Evolutionary conservation across 2,329 filamentous ascomycete species (phyloP).

Genomic region (Xylaria sp.): DNA sequence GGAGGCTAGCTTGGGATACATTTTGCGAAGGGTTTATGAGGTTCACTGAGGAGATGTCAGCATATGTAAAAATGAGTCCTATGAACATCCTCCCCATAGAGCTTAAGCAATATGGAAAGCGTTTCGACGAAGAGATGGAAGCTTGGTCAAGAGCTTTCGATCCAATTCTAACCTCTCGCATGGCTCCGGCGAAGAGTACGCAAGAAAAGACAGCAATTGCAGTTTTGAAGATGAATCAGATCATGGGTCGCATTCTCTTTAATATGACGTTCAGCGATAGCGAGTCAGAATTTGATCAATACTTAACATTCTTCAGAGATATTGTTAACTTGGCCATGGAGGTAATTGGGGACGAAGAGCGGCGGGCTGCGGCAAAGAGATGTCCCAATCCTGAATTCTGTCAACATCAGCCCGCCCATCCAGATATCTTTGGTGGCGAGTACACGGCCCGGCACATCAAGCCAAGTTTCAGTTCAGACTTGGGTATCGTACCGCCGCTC

Average conservation of each 20-base stretch:
- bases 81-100: conserved; percentile 64
- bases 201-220: conserved; percentile 70
- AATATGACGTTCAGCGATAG: conserved; percentile 69
- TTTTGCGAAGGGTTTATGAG: conserved; percentile 67
- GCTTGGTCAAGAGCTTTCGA: conserved; percentile 69
- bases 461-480: conserved; percentile 71
- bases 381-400: conserved; percentile 60
- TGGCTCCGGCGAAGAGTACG: conserved; percentile 59
- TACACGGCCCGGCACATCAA: conserved; percentile 65
- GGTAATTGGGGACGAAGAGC: conserved; percentile 69
- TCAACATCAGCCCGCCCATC: conserved; percentile 54
- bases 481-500: conserved; percentile 72
- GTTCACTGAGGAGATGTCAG: conserved; percentile 67
- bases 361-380: conserved; percentile 58
- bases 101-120: conserved; percentile 60
- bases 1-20: conserved; percentile 66
- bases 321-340: conserved; percentile 70
- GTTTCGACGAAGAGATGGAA: conserved; percentile 63
- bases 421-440: conserved; percentile 56
- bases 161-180: conserved; percentile 62
- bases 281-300: conserved; percentile 69
- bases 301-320: conserved; percentile 61
- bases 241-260: conserved; percentile 68
- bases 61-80: conserved; percentile 59
- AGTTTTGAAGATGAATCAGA: conserved; percentile 71